Percentiles rank a stretch among this genome's conserved stretches.
These are phyloP conservation scores for Colletotrichum sp. DNA, from an alignment of 2,329 filamentous ascomycete species.

Conservation along the genomic window DNA sequence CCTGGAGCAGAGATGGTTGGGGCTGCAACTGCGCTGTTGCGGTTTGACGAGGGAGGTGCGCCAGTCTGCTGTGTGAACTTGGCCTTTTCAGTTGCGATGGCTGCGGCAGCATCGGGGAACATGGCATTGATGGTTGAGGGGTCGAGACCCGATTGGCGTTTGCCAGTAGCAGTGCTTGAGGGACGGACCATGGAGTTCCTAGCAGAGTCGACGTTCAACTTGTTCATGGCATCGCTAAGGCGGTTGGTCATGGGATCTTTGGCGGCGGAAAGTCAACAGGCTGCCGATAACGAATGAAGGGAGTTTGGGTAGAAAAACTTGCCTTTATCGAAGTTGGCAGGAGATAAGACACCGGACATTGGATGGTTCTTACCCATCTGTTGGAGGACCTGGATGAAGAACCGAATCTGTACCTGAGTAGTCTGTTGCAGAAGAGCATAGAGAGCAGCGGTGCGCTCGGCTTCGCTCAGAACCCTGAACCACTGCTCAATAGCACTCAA, in stretches of 20 bases:
- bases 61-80: conserved; percentile 97
- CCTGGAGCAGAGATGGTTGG: conserved; percentile 76
- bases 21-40: conserved; percentile 81
- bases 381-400: conserved; percentile 98
- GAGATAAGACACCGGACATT: conserved; percentile 93
- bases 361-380: conserved; percentile 99
- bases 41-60: conserved; percentile 86
- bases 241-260: conserved; percentile 96
- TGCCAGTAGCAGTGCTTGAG: conserved; percentile 77
- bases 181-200: conserved; percentile 86
- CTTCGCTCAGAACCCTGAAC: conserved; percentile 97
- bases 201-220: conserved; percentile 85
- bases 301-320: conserved; percentile 27
- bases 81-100: conserved; percentile 98
- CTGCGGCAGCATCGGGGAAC: conserved; percentile 97
- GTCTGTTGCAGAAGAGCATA: conserved; percentile 98
- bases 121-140: conserved; percentile 95
- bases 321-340: conserved; percentile 97
- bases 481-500: conserved; percentile 99
- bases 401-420: conserved; percentile 97
- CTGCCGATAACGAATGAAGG: background rate
- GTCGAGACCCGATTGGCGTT: conserved; percentile 94
- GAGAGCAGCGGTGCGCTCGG: conserved; percentile 91
- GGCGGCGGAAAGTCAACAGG: conserved; percentile 25
- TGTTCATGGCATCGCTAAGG: conserved; percentile 95